Evolutionary conservation across 2,329 filamentous ascomycete genomes (phyloP).

Genomic region (Xylariaceae sp.): DNA sequence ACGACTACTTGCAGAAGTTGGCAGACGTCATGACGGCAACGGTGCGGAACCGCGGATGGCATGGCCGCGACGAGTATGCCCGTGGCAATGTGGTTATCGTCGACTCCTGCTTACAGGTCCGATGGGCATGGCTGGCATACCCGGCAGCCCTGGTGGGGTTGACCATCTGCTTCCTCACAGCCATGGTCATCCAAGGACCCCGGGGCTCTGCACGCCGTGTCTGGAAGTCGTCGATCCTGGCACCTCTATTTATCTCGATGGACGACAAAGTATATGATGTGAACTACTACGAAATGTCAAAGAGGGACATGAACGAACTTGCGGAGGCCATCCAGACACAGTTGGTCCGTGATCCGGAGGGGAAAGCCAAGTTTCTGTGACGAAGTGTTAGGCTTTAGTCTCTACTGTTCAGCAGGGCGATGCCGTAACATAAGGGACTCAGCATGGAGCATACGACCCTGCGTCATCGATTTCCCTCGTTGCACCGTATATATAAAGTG

Average conservation of each 20-base stretch:
- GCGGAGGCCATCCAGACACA: background rate
- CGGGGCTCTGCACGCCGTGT: background rate
- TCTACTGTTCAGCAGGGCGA: no score
- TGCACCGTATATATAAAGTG: no score
- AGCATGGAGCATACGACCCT: no score
- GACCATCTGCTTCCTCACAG: background rate
- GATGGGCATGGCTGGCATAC: constrained; percentile 10
- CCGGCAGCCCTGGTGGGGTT: constrained; percentile 5
- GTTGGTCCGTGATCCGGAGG: background rate
- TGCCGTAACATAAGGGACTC: no score
- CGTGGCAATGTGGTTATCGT: constrained; percentile 1
- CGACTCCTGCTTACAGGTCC: constrained; percentile 3
- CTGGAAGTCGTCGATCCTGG: constrained; percentile 9
- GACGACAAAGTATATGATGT: constrained; percentile 2
- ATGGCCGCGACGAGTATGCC: constrained; percentile 1
- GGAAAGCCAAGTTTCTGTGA: background rate
- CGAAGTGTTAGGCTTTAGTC: no score
- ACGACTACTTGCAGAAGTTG: constrained; percentile 2
- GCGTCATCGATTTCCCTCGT: no score
- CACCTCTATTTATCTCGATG: constrained; percentile 4
- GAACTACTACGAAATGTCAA: background rate
- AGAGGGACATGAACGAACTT: background rate
- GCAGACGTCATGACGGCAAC: constrained; percentile 8
- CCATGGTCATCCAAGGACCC: background rate
- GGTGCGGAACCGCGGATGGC: constrained; percentile 4